Base-by-base conservation (phyloP, 2,329 filamentous ascomycete genomes). In the Chalara sp. region DNA sequence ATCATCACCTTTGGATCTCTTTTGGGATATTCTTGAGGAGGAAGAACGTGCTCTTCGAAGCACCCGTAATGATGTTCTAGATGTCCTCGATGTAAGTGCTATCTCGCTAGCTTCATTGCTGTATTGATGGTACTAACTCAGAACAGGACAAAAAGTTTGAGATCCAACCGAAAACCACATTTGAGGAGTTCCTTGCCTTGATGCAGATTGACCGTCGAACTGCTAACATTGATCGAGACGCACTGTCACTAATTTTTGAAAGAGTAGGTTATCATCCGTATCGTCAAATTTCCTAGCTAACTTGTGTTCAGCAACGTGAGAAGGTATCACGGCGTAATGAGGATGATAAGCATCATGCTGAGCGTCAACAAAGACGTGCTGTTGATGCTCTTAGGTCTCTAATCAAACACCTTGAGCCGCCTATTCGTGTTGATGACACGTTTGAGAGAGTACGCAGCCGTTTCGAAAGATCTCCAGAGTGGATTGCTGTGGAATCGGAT, bases 1-100 rank as follows among this genome's bases (percentile, higher is more conserved):
- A 50, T 96, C 91, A 5, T 87, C 82, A 5, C 89, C 93, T 11
- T 78, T 96, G 57, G 90, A 97, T 63, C 75, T 99, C 6, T 97
- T 99, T 72, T 96, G 92, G 89, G 93, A 99, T 66, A 75, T 91
- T 45, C 78, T 97, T 30, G 93, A 97, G 67, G 90, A 96, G 67
- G 90, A 97, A 67, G 92, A 99, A 64, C 83, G 87, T 52, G 83
- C 85, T n/a, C 74, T 96, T 45, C 85, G 91, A 54, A 84, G 81
- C 46, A 84, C 86, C 46, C 79, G 89, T 54, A 95, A 93, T 65
- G 83, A 90, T 64, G 87, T 95, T 39, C 74, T 93, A 57, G 90
- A 96, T 70, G 89, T 93, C 59, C 77, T 96, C 60, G 88, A 95
- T 76, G 89, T 93, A 69, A 75, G 84, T 72, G 11, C 28, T 40